Evolutionary conservation across 2,329 filamentous ascomycete genomes (phyloP), one percentile per base, ranked within the genome.

Genomic region (Fusarium hostae): DNA sequence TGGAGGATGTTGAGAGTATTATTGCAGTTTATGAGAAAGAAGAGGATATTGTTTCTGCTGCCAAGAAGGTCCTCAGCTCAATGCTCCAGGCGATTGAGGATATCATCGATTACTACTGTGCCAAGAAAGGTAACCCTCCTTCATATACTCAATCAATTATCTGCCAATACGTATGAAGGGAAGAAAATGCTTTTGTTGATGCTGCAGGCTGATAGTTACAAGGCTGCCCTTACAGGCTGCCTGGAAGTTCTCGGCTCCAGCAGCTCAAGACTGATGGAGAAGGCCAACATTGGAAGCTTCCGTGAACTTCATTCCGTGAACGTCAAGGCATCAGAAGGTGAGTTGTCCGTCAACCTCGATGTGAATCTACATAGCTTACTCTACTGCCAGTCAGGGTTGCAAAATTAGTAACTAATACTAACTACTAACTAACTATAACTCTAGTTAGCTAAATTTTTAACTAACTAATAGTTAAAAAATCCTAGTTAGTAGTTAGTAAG

Each of bases 141-240:
- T 2, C 0, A 9, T 1, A 2, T 18, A 4, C 7, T 13, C 5
- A 0, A 18, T 5, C 4, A 2, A 5, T 3, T 3, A 5, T 24
- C 3, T 6, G 12, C 3, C 32, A 1, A 50, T 34, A 0, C 2
- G 2, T 26, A 1, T 1, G 1, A 3, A 56, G 39, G 52, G 5
- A 30, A 20, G 28, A 56, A 34, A 2, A 56, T 56, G n/a, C 26
- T 30, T 10, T 6, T 24, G 1, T 40, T 37, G 7, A 24, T 55
- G 37, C 43, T 37, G 51, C 12, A 30, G 13, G 51, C 35, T 0
- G 51, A 55, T 5, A 30, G 11, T 16, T 45, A 56, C 12, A 56
- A 45, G 12, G 12, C 28, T 1, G 52, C 26, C n/a, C 12, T 56
- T 7, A 45, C 39, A 3, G 39, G 3, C 1, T 45, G 52, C 12